phyloP scores from a whole-genome alignment of 2,329 filamentous ascomycete genomes.

The Diplodia seriata region DNA sequence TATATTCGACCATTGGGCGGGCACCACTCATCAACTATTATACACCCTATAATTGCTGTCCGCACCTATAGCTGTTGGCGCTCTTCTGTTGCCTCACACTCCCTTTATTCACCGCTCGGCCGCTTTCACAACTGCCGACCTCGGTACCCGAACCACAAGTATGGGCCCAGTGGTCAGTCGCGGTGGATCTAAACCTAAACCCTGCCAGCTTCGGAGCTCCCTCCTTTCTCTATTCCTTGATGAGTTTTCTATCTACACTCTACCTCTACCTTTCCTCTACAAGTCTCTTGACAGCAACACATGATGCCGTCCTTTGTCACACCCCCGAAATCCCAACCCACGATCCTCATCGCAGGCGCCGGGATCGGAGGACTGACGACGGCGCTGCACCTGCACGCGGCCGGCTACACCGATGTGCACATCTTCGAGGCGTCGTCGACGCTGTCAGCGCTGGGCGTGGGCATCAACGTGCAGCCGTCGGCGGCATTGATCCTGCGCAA shows the following conservation, averaged over 20 bases:
- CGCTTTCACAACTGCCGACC: slow-evolving; percentile 13
- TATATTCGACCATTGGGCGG: not conserved
- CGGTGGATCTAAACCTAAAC: not conserved
- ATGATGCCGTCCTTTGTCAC: slow-evolving; percentile 2
- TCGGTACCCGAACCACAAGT: not conserved
- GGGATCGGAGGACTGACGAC: slow-evolving; percentile 72
- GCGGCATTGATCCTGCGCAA: slow-evolving; percentile 55
- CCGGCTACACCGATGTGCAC: slow-evolving; percentile 49
- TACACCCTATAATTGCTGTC: not conserved
- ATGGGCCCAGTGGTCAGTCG: not conserved
- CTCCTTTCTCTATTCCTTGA: not conserved
- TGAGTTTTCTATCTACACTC: not conserved
- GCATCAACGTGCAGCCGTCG: slow-evolving; percentile 57
- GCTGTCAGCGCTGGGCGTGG: slow-evolving; percentile 54
- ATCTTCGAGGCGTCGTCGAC: slow-evolving; percentile 53
- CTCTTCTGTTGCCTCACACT: not conserved
- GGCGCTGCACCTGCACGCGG: slow-evolving; percentile 61
- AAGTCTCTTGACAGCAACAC: not conserved
- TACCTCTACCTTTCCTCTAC: not conserved
- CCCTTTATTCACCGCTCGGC: slow-evolving; percentile 3
- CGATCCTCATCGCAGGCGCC: slow-evolving; percentile 65
- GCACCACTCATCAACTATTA: not conserved
- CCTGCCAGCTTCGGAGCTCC: not conserved
- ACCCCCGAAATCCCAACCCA: slow-evolving; percentile 1
- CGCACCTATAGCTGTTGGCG: not conserved